Evolutionary conservation across 1,284 basidiomycete genomes (phyloP), one percentile per base, ranked within the genome.

Genomic region (Trichosporon sp.): DNA sequence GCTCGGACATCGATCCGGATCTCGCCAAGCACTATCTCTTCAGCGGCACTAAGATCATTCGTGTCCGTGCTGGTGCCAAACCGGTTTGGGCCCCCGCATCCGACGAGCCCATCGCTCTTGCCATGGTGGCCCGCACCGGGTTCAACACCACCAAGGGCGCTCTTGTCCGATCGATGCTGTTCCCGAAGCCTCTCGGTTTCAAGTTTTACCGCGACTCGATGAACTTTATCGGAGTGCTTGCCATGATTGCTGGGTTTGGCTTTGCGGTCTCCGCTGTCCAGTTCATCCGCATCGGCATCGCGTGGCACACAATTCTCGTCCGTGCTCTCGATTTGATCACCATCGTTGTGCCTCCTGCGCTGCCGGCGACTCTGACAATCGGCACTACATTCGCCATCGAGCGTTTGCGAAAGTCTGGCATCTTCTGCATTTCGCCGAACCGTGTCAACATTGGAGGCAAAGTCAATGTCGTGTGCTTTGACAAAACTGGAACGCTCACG

Each of bases 141-240:
- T 99, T 99, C 82, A 92, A 92, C 77, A 99, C 96, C 2, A 99
- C 96, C 11, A 99, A 99, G 81, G 96, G 96, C 32, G 91, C 95
- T 0, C 84, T 99, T 19, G 87, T 99, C 8, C 86, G 96, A 25
- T 96, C 94, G 0, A 99, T 99, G 96, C 84, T 99, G 16, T 99
- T 96, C 82, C 96, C 96, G 0, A 98, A 97, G 77, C 95, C 95
- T 0, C 95, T 98, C 73, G 95, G 95, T 0, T 95, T 92, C 85
- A 94, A 95, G 78, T 97, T 96, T 79, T 96, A 97, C 80, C 89
- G 93, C 32, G 96, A 99, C 81, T 98, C 95, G 7, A 92, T 98
- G 76, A 87, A 94, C 60, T 99, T 99, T 78, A 97, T 99, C 65
- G 87, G 87, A 40, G 94, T 99, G 16, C 85, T 99, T 14, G 89